Percentiles rank a stretch among this genome's conserved stretches.
Conservation (phyloP, 257 asterid genomes). For the Solanum gandarillasii region DNA sequence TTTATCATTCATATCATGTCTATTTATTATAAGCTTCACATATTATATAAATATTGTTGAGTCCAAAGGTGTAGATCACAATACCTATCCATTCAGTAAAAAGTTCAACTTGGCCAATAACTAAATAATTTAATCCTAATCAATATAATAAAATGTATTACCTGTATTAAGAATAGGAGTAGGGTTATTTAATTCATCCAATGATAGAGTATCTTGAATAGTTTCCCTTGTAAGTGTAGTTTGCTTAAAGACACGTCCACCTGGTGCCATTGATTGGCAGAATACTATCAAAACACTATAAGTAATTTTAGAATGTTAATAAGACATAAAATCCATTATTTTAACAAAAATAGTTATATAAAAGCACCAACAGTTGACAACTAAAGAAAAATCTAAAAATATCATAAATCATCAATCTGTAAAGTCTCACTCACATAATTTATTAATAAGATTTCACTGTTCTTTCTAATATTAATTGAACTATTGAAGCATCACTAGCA, state of each 20-base stretch:
- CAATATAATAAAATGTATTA: neutral
- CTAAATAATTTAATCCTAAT: neutral
- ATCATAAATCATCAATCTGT: neutral
- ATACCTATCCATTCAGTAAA: neutral
- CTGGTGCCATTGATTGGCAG: neutral
- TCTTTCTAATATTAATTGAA: too few species aligned
- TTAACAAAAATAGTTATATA: neutral
- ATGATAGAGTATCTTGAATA: neutral
- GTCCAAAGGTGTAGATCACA: neutral
- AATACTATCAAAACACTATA: neutral
- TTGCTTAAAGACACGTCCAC: neutral
- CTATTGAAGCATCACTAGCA: neutral
- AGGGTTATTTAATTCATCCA: neutral
- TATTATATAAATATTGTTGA: neutral
- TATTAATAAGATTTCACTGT: too few species aligned
- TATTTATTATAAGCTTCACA: neutral
- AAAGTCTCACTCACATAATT: neutral
- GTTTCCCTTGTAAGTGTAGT: too few species aligned
- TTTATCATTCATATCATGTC: neutral
- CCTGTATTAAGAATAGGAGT: neutral
- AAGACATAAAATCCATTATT: neutral
- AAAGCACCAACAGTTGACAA: neutral
- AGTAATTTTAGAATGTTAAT: neutral
- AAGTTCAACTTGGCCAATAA: neutral
- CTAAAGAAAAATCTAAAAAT: neutral